Conservation (phyloP, 2,329 filamentous ascomycete species). For the Chrysoporthe deuterocubensis region DNA sequence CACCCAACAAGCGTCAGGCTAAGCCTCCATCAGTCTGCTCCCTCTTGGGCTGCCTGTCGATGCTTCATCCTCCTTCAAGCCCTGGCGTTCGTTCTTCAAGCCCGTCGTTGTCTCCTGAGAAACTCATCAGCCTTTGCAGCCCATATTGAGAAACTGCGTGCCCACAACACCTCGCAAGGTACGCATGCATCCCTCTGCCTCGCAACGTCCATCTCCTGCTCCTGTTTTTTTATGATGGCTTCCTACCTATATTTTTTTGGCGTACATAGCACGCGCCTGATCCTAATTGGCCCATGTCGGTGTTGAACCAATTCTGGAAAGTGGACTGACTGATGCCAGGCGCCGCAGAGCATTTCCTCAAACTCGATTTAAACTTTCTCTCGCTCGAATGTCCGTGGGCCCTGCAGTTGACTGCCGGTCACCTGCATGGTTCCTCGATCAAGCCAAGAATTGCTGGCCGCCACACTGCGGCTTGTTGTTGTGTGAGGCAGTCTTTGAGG, state of each 20-base stretch:
- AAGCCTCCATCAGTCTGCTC: not conserved
- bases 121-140: not conserved
- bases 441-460: not conserved
- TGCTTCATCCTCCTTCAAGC: not conserved
- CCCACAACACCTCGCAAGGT: not conserved
- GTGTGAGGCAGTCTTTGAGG: not conserved
- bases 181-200: not conserved
- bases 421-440: not conserved
- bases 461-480: not conserved
- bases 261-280: not conserved
- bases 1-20: not conserved
- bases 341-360: not conserved
- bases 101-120: not conserved
- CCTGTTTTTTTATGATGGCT: not conserved
- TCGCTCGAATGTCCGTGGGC: not conserved
- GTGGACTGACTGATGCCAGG: constrained; percentile 1
- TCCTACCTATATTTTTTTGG: not conserved
- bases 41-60: too few relatives aligned
- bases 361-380: not conserved
- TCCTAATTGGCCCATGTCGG: not conserved
- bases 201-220: not conserved
- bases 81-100: not conserved
- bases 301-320: not conserved
- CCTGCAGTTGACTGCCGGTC: not conserved
- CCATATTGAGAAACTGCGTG: not conserved